Percentiles rank a stretch among this genome's conserved stretches.
These are phyloP conservation scores for Heliamphora pulchella DNA, from an alignment of 179 eudicot species.

Conservation along the genomic window DNA sequence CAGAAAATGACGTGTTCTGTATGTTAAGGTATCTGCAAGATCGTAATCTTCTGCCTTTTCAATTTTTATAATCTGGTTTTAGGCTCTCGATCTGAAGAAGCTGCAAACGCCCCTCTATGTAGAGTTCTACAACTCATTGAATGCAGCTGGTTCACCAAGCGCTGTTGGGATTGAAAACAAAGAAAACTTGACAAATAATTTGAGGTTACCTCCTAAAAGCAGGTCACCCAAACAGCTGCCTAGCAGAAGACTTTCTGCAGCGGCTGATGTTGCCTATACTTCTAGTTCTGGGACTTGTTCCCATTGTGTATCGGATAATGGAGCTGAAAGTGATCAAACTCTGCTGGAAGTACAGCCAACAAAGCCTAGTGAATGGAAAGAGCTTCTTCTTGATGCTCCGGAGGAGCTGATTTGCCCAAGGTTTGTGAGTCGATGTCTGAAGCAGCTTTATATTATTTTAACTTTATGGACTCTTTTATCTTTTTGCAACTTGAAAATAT, in stretches of 20 bases:
- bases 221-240: constrained; percentile 49
- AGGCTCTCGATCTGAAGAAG: constrained; percentile 83
- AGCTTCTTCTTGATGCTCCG: constrained; percentile 21
- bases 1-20: neutral
- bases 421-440: constrained; percentile 26
- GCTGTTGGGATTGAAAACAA: constrained; percentile 32
- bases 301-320: constrained; percentile 32
- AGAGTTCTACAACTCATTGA: constrained; percentile 67
- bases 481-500: neutral
- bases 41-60: neutral
- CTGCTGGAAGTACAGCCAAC: constrained; percentile 25
- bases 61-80: neutral
- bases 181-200: constrained; percentile 33
- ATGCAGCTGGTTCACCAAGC: constrained; percentile 40
- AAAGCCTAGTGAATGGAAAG: constrained; percentile 35
- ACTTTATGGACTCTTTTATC: neutral
- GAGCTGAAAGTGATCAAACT: constrained; percentile 29
- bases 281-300: constrained; percentile 37
- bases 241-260: constrained; percentile 49
- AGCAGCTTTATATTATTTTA: constrained; percentile 7
- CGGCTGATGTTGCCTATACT: constrained; percentile 36
- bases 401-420: constrained; percentile 44
- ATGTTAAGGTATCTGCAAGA: neutral
- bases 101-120: constrained; percentile 59
- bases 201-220: constrained; percentile 45